phyloP scores from a whole-genome alignment of 2,329 filamentous ascomycete genomes.

The Aspergillaceae sp. region DNA sequence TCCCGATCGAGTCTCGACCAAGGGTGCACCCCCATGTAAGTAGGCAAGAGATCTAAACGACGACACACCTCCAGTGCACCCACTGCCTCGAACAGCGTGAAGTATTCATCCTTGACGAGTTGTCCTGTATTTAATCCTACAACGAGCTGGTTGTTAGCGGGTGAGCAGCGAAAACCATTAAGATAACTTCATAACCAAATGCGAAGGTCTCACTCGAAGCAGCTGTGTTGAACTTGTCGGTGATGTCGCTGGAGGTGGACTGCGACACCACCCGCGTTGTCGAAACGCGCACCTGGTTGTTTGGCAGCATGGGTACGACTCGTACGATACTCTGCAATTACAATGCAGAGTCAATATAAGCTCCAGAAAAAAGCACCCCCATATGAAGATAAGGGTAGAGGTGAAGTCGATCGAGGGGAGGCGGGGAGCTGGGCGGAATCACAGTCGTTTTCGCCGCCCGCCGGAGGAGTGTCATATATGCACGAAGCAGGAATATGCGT shows the following conservation, averaged over 20 bases:
- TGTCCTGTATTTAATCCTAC: slow-evolving; percentile 69
- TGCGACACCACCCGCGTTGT: slow-evolving; percentile 26
- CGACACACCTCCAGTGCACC: slow-evolving; percentile 54
- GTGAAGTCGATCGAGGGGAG: slow-evolving; percentile 11
- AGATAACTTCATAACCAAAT: background rate
- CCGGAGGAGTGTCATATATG: background rate
- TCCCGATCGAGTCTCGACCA: slow-evolving; percentile 1
- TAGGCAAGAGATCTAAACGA: slow-evolving; percentile 1
- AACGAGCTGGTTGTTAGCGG: background rate
- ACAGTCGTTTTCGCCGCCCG: background rate
- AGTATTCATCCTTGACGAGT: slow-evolving; percentile 86
- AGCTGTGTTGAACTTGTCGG: slow-evolving; percentile 46
- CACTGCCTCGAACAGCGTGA: slow-evolving; percentile 90
- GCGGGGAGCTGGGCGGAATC: slow-evolving; percentile 13
- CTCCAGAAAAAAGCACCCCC: too few species aligned
- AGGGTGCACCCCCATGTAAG: background rate
- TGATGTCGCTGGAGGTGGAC: slow-evolving; percentile 44
- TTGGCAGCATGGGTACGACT: slow-evolving; percentile 24
- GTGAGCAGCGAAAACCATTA: too few species aligned
- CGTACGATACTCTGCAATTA: slow-evolving; percentile 6
- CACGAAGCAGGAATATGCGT: background rate
- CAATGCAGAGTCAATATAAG: too few species aligned
- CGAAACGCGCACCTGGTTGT: slow-evolving; percentile 23
- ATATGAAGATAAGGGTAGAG: slow-evolving; percentile 1
- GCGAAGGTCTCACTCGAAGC: slow-evolving; percentile 37